Evolutionary conservation across 768 basidiomycete species (phyloP).

Genomic region (Rickenella mellea): DNA sequence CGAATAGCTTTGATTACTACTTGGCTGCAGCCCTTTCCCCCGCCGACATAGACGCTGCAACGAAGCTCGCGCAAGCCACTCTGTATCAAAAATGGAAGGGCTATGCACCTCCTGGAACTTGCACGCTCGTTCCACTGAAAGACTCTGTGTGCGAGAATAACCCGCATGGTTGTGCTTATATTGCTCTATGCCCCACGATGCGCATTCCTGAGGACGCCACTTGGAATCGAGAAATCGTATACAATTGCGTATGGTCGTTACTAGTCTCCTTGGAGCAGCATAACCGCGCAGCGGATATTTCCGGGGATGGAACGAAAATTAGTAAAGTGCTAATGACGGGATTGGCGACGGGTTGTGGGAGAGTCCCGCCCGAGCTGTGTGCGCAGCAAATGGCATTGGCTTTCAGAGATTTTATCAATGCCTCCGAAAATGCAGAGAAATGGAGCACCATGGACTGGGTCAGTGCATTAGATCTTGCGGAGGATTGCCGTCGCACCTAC

Average conservation of each 20-base stretch:
- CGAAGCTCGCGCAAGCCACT: slow-evolving; percentile 11
- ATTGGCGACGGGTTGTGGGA: slow-evolving; percentile 11
- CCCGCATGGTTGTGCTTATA: background rate
- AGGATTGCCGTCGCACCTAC: no score
- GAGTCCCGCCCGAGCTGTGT: slow-evolving; percentile 7
- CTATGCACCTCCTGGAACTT: slow-evolving; percentile 16
- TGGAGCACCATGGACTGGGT: background rate
- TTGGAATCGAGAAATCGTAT: slow-evolving; percentile 25
- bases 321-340: slow-evolving; percentile 11
- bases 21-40: slow-evolving; percentile 11
- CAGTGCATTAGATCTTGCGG: background rate
- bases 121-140: slow-evolving; percentile 13
- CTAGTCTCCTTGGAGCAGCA: slow-evolving; percentile 13
- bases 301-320: slow-evolving; percentile 2
- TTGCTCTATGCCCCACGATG: slow-evolving; percentile 25
- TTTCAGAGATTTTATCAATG: slow-evolving; percentile 12
- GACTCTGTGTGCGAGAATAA: slow-evolving; percentile 2
- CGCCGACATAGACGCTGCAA: slow-evolving; percentile 10
- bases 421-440: slow-evolving; percentile 13
- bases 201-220: slow-evolving; percentile 16
- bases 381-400: slow-evolving; percentile 16
- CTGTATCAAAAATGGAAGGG: slow-evolving; percentile 11
- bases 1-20: slow-evolving; percentile 15
- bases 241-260: slow-evolving; percentile 24
- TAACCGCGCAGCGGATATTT: background rate